A percentile compares a stretch with the other conserved stretches of the same genome.
Evolutionary conservation across 1,139 yeast species (phyloP).

Genomic region (Saccharomyces hybrid): DNA sequence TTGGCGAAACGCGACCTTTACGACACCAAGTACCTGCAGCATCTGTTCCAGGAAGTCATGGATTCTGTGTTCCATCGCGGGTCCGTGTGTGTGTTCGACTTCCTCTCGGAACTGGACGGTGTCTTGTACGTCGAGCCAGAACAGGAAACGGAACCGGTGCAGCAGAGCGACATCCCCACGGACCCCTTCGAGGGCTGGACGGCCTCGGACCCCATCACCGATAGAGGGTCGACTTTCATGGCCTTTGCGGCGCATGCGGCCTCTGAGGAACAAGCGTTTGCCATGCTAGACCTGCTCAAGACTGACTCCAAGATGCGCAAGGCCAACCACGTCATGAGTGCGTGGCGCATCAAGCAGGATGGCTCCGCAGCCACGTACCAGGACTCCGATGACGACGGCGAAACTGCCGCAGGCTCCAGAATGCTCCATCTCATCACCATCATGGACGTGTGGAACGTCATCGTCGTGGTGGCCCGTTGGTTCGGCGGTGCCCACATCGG

Average conservation of each 20-base stretch:
- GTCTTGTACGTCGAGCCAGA: conserved; percentile 38
- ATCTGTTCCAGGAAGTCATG: conserved; percentile 43
- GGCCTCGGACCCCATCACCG: conserved; percentile 67
- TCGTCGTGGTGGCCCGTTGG: conserved; percentile 84
- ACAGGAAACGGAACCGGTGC: conserved; percentile 7
- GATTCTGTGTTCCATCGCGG: conserved; percentile 46
- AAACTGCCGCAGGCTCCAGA: conserved; percentile 91
- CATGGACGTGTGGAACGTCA: conserved; percentile 79
- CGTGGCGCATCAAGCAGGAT: conserved; percentile 61
- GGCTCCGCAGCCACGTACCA: conserved; percentile 42
- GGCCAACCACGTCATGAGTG: conserved; percentile 76
- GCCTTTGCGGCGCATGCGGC: conserved; percentile 62
- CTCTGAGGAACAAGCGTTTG: conserved; percentile 58
- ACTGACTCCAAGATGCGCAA: conserved; percentile 59
- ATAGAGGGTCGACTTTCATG: conserved; percentile 79
- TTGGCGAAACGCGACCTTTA: conserved; percentile 27
- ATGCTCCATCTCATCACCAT: conserved; percentile 70
- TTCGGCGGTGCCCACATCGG: conserved; percentile 90
- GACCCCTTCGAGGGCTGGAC: conserved; percentile 65
- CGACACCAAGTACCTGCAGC: conserved; percentile 41
- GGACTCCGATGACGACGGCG: conserved; percentile 97
- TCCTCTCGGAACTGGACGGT: conserved; percentile 57
- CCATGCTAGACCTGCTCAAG: conserved; percentile 44
- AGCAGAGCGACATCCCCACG: conserved; percentile 10
- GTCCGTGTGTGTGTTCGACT: conserved; percentile 73